A percentile compares a stretch with the other conserved stretches of the same genome.
phyloP scores from a whole-genome alignment of 2,329 filamentous ascomycete genomes.

The Colletotrichum somersetense region DNA sequence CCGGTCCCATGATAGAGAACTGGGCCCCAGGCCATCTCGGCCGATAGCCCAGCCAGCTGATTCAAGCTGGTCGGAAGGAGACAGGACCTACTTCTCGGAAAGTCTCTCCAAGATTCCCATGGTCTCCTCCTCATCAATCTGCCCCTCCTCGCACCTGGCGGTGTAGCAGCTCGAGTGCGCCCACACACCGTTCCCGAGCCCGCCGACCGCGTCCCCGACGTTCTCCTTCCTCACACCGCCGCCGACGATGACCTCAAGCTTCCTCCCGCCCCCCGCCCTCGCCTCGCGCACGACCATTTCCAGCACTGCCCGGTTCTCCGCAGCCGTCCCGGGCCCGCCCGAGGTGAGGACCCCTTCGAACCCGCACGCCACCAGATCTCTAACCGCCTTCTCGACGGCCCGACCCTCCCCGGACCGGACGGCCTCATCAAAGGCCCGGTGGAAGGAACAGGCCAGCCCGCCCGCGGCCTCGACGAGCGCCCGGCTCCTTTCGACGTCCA shows the following conservation, averaged over 20 bases:
- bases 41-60: neutral
- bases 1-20: neutral
- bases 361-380: constrained; percentile 55
- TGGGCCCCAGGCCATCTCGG: neutral
- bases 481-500: constrained; percentile 58
- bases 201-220: constrained; percentile 47
- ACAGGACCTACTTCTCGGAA: neutral
- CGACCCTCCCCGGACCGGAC: constrained; percentile 46
- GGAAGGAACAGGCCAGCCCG: constrained; percentile 64
- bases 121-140: constrained; percentile 37
- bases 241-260: constrained; percentile 64
- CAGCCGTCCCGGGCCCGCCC: constrained; percentile 59
- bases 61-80: no score
- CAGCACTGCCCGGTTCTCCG: constrained; percentile 56
- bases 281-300: constrained; percentile 51
- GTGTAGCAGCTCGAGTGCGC: constrained; percentile 63
- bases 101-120: constrained; percentile 36
- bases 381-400: constrained; percentile 47
- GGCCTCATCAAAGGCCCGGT: constrained; percentile 68
- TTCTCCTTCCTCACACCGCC: constrained; percentile 64
- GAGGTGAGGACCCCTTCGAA: constrained; percentile 67
- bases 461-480: constrained; percentile 57
- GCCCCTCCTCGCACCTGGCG: constrained; percentile 24
- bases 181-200: constrained; percentile 52
- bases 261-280: constrained; percentile 7